phyloP scores from a whole-genome alignment of 2,329 filamentous ascomycete species.

The Allantophomopsis cytisporea region DNA sequence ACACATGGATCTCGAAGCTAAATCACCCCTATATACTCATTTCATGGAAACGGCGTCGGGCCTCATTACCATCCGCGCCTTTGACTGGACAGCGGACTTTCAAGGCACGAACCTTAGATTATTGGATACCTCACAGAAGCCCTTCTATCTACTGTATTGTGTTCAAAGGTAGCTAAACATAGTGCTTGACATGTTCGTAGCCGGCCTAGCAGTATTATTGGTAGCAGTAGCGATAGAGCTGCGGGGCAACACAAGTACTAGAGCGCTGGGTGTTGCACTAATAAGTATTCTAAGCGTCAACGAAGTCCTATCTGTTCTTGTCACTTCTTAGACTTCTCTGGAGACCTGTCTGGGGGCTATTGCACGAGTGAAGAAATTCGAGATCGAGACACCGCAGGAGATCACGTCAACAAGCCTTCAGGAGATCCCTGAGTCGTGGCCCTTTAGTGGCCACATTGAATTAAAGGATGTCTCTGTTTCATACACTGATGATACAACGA shows the following conservation, averaged over 20 bases:
- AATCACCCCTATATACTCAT: conserved; percentile 28
- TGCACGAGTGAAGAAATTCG: conserved; percentile 38
- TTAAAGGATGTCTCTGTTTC: neutral
- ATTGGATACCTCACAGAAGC: conserved; percentile 27
- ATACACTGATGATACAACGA: neutral
- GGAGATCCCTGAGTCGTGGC: neutral
- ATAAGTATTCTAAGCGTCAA: conserved; percentile 26
- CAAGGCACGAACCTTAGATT: neutral
- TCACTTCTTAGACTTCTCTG: conserved; percentile 36
- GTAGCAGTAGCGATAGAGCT: conserved; percentile 12
- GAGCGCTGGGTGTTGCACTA: conserved; percentile 18
- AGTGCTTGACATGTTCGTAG: conserved; percentile 28
- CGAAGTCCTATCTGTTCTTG: conserved; percentile 25
- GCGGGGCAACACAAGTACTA: neutral
- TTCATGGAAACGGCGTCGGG: conserved; percentile 28
- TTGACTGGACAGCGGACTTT: conserved; percentile 21
- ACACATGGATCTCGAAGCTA: conserved; percentile 28
- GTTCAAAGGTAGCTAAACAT: conserved; percentile 31
- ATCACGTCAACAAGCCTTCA: neutral
- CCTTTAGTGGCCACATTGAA: neutral
- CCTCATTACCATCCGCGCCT: conserved; percentile 26
- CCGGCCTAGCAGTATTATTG: conserved; percentile 14
- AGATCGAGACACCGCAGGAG: conserved; percentile 25
- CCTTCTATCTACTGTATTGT: conserved; percentile 28
- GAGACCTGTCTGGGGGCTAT: conserved; percentile 45